phyloP scores from a whole-genome alignment of 768 basidiomycete genomes.

The Boletus sp. region DNA sequence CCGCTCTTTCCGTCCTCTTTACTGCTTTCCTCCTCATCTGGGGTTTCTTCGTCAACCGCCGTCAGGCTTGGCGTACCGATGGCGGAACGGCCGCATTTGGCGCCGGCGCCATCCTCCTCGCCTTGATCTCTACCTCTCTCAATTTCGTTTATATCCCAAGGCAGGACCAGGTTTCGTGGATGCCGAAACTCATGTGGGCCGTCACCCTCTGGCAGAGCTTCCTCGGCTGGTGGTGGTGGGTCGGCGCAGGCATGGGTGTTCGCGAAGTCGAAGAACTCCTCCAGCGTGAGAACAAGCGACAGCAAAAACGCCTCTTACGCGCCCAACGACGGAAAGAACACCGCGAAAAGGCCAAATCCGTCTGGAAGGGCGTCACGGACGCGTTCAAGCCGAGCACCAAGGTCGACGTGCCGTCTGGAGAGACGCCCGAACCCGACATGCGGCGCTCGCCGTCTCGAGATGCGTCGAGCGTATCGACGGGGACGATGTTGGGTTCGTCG shows the following conservation, averaged over 20 bases:
- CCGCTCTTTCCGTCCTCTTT: constrained; percentile 93
- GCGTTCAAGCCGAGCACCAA: constrained; percentile 36
- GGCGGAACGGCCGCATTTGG: constrained; percentile 97
- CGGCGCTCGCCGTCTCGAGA: constrained; percentile 11
- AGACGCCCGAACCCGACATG: neutral
- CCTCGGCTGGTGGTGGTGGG: constrained; percentile 99
- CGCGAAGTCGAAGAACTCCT: constrained; percentile 67
- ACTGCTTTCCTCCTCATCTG: constrained; percentile 86
- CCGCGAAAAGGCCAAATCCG: constrained; percentile 49
- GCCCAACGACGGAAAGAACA: constrained; percentile 48
- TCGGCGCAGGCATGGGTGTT: constrained; percentile 84
- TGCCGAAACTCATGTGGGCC: constrained; percentile 85
- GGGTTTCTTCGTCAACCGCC: constrained; percentile 87
- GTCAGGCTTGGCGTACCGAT: constrained; percentile 92
- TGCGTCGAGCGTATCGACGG: neutral
- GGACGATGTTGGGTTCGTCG: neutral
- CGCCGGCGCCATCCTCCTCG: constrained; percentile 75
- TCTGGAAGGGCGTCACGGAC: constrained; percentile 57
- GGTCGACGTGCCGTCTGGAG: neutral
- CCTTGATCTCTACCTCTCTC: constrained; percentile 76
- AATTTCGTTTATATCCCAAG: constrained; percentile 84
- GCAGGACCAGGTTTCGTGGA: constrained; percentile 87
- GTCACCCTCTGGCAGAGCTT: constrained; percentile 97
- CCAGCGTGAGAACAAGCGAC: constrained; percentile 50
- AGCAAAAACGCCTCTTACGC: constrained; percentile 43